phyloP scores from a whole-genome alignment of 495 filamentous ascomycete genomes.

The Lasiosphaeriaceae sp. region DNA sequence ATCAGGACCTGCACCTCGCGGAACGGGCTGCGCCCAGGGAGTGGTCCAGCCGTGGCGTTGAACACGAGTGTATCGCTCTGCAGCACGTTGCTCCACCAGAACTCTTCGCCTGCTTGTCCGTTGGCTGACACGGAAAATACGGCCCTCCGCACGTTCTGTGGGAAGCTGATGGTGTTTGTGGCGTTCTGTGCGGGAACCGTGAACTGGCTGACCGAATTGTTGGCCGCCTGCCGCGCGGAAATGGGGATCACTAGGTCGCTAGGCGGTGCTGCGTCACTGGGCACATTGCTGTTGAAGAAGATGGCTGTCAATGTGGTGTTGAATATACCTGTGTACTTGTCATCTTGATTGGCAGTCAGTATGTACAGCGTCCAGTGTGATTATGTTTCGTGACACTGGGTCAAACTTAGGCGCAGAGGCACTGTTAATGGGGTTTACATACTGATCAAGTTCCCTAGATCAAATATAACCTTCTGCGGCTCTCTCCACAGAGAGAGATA shows the following conservation, averaged over 20 bases:
- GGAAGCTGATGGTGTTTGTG: slow-evolving; percentile 54
- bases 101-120: slow-evolving; percentile 77
- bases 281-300: slow-evolving; percentile 55
- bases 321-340: slow-evolving; percentile 74
- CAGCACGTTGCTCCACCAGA: slow-evolving; percentile 88
- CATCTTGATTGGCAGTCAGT: slow-evolving; percentile 31
- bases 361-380: no score
- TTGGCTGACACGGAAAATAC: slow-evolving; percentile 73
- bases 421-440: not conserved
- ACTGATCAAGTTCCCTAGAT: slow-evolving; percentile 70
- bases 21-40: slow-evolving; percentile 74
- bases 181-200: slow-evolving; percentile 63
- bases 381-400: no score
- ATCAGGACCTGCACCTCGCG: slow-evolving; percentile 80
- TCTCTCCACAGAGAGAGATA: slow-evolving; percentile 64
- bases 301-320: slow-evolving; percentile 77
- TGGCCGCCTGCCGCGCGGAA: slow-evolving; percentile 53
- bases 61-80: slow-evolving; percentile 61
- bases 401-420: no score
- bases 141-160: slow-evolving; percentile 61
- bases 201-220: slow-evolving; percentile 62
- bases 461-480: slow-evolving; percentile 75
- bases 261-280: slow-evolving; percentile 38
- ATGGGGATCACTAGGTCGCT: slow-evolving; percentile 73
- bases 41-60: slow-evolving; percentile 45